Percentiles rank a stretch among this genome's conserved stretches.
phyloP scores from a whole-genome alignment of 495 filamentous ascomycete species.

The Penicillium turbatum region DNA sequence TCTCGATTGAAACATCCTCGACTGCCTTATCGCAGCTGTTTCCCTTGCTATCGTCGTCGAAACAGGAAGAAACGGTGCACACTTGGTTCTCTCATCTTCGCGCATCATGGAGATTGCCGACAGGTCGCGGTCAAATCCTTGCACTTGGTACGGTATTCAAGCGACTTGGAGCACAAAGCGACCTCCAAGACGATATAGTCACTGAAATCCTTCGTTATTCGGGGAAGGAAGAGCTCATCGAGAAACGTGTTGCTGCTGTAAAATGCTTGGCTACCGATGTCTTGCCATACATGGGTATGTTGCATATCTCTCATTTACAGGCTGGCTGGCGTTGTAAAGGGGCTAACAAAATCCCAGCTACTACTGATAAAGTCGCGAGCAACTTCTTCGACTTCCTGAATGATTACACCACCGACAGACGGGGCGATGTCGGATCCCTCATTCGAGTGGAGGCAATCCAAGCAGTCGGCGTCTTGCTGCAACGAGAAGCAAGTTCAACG shows the following conservation, averaged over 20 bases:
- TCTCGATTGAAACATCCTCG: constrained; percentile 46
- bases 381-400: constrained; percentile 56
- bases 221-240: constrained; percentile 47
- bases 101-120: constrained; percentile 35
- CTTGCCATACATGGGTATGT: constrained; percentile 39
- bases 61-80: constrained; percentile 33
- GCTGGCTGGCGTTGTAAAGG: not conserved
- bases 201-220: constrained; percentile 34
- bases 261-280: constrained; percentile 52
- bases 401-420: constrained; percentile 82
- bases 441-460: constrained; percentile 74
- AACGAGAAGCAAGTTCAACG: constrained; percentile 12
- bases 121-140: constrained; percentile 43
- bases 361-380: constrained; percentile 23
- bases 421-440: constrained; percentile 84
- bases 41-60: constrained; percentile 29
- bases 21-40: constrained; percentile 42
- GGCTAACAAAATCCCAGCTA: constrained; percentile 23
- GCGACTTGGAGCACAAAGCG: constrained; percentile 20
- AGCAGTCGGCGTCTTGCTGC: constrained; percentile 44
- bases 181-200: constrained; percentile 26
- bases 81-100: constrained; percentile 38
- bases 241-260: constrained; percentile 57
- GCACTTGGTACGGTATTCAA: constrained; percentile 41
- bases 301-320: not conserved